Base-by-base conservation (phyloP, 768 basidiomycete species). In the Podaxis sp. region DNA sequence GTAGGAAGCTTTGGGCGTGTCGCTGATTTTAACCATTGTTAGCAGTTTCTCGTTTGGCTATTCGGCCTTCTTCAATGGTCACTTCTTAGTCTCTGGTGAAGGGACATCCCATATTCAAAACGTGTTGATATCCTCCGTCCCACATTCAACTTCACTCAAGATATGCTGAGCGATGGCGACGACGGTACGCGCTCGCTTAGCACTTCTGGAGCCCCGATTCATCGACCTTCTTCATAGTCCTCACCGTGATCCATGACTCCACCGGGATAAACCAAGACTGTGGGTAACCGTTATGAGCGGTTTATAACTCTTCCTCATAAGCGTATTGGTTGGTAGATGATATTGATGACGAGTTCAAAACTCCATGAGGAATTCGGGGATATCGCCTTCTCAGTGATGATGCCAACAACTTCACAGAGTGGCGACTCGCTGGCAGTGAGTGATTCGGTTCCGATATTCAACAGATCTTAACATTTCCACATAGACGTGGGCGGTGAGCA, bases 351-450 rank as follows among this genome's bases (percentile, higher is more conserved):
- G 74, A 75, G 52, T 73, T 73, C 64, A 88, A 85, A 67, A 86
- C 82, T 0, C 84, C 86, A 3, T 79, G 87, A n/a, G 88, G 88
- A 4, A 81, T 89, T 47, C 79, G 85, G 0, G 87, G 87, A 10
- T 89, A 88, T 68, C 68, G 72, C 55, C 77, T 90, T 9, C 59
- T 77, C 16, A 75, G 73, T 25, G 67, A 61, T 2, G 67, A 69
- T 57, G 70, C 66, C 13, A 47, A 21, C 21, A 75, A 71, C 58
- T 73, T 73, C 35, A 66, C 67, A 7, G 66, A 68, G 37, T 79
- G 78, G 78, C 75, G 72, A 58, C 52, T 80, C 1, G 73, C 76
- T 16, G 78, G 77, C 23, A 78, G 77, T 73, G 64, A 62, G 67
- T 74, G 3, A 5, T 37, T 27, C 13, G 18, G 13, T 25, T 28